phyloP scores from a whole-genome alignment of 805 yeast genomes.

The Pichia phayaonensis region DNA sequence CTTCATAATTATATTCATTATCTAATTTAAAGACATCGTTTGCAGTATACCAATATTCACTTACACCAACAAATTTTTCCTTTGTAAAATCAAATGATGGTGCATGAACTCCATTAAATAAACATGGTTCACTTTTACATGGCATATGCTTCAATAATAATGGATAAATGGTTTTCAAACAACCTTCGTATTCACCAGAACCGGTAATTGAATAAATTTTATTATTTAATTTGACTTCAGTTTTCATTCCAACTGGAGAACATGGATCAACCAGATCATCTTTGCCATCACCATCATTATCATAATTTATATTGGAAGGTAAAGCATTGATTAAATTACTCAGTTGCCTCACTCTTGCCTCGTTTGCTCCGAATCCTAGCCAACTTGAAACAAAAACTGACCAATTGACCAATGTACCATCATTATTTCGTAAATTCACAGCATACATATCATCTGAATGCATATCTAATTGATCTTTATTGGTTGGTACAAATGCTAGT shows the following conservation, averaged over 20 bases:
- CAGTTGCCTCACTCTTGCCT: conserved; percentile 73
- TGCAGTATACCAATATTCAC: conserved; percentile 97
- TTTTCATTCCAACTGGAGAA: conserved; percentile 54
- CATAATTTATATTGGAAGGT: conserved; percentile 39
- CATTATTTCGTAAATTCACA: conserved; percentile 55
- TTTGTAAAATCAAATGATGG: conserved; percentile 74
- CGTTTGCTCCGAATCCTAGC: conserved; percentile 97
- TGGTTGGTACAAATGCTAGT: conserved; percentile 82
- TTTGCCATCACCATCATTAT: conserved; percentile 39
- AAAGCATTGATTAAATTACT: conserved; percentile 42
- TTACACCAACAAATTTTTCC: conserved; percentile 85
- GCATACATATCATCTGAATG: conserved; percentile 70
- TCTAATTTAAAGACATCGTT: conserved; percentile 85
- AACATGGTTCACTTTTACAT: conserved; percentile 81
- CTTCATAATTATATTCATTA: conserved; percentile 75
- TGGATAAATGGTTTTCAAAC: conserved; percentile 68
- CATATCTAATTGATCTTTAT: conserved; percentile 45
- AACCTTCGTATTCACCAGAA: conserved; percentile 68
- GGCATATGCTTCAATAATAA: conserved; percentile 70
- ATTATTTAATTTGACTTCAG: conserved; percentile 41
- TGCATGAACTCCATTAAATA: conserved; percentile 92
- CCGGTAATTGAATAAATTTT: conserved; percentile 53
- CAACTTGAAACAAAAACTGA: conserved; percentile 89
- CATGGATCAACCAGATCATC: conserved; percentile 66
- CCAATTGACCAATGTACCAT: conserved; percentile 73